Percentiles rank a stretch among this genome's conserved stretches.
phyloP scores from a whole-genome alignment of 176 grass and related monocot species.

The Aegilops sharonensis region DNA sequence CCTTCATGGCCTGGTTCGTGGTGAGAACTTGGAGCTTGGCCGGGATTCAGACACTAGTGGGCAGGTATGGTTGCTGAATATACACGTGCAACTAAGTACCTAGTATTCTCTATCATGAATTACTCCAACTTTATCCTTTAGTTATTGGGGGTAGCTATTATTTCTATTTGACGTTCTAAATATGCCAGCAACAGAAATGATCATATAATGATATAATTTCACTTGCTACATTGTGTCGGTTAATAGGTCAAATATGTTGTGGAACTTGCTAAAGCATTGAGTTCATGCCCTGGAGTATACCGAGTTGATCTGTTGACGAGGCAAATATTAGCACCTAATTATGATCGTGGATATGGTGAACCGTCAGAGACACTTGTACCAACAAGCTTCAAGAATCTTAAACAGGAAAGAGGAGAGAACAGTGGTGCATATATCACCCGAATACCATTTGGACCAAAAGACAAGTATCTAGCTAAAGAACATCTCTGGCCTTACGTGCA shows the following conservation, averaged over 20 bases:
- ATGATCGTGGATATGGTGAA: slow-evolving; percentile 66
- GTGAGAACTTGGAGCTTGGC: slow-evolving; percentile 90
- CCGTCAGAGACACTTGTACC: slow-evolving; percentile 49
- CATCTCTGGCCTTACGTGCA: slow-evolving; percentile 78
- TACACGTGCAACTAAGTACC: neutral
- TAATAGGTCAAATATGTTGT: slow-evolving; percentile 89
- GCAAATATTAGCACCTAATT: slow-evolving; percentile 66
- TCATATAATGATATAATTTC: slow-evolving; percentile 11
- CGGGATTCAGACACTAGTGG: slow-evolving; percentile 90
- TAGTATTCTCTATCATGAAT: neutral
- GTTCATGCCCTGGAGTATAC: slow-evolving; percentile 81
- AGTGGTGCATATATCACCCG: slow-evolving; percentile 76
- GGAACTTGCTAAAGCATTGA: slow-evolving; percentile 85
- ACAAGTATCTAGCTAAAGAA: slow-evolving; percentile 81
- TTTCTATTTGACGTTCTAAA: slow-evolving; percentile 16
- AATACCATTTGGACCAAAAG: slow-evolving; percentile 83
- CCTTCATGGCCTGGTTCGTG: slow-evolving; percentile 80
- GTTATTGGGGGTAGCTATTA: neutral
- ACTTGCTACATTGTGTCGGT: slow-evolving; percentile 27
- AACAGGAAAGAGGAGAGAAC: slow-evolving; percentile 69
- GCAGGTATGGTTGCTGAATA: slow-evolving; percentile 47
- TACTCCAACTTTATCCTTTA: neutral
- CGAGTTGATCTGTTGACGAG: slow-evolving; percentile 78
- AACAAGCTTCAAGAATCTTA: slow-evolving; percentile 58
- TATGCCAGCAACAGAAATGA: slow-evolving; percentile 6